Conservation (phyloP, 176 grass and related monocot species). For the Thalia dealbata region DNA sequence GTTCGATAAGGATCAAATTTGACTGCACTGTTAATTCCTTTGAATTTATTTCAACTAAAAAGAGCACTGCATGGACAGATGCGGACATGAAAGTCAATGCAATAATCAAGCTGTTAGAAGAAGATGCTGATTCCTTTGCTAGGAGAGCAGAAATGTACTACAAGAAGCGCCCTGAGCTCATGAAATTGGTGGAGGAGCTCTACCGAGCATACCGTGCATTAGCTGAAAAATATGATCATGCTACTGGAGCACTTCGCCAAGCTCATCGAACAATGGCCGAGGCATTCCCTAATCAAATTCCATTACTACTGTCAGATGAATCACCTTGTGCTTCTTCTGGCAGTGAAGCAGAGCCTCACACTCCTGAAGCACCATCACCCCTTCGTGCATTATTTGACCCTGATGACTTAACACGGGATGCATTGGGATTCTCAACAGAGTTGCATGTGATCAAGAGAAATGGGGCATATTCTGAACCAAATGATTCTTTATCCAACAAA, state of each 20-base stretch:
- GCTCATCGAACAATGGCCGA: slow-evolving; percentile 83
- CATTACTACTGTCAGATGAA: slow-evolving; percentile 43
- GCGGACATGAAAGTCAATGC: slow-evolving; percentile 76
- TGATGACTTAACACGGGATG: slow-evolving; percentile 50
- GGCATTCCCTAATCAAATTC: slow-evolving; percentile 77
- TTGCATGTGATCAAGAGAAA: slow-evolving; percentile 42
- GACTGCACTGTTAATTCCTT: background rate
- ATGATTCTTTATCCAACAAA: slow-evolving; percentile 29
- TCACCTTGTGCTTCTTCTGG: slow-evolving; percentile 30
- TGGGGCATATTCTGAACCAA: slow-evolving; percentile 55
- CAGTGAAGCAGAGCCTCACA: slow-evolving; percentile 38
- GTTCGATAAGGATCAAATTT: background rate
- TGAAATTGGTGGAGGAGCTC: slow-evolving; percentile 92
- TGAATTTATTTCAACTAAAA: slow-evolving; percentile 5
- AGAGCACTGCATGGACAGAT: slow-evolving; percentile 33
- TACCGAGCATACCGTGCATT: slow-evolving; percentile 78
- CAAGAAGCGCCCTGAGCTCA: slow-evolving; percentile 86
- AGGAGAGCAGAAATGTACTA: slow-evolving; percentile 96
- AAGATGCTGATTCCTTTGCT: slow-evolving; percentile 97
- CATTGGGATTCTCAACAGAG: slow-evolving; percentile 26
- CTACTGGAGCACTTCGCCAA: slow-evolving; percentile 58
- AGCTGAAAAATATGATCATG: slow-evolving; percentile 77
- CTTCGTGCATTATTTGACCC: slow-evolving; percentile 35
- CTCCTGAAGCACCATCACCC: slow-evolving; percentile 34
- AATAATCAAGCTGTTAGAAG: slow-evolving; percentile 96